Base-by-base conservation (phyloP, 2,329 filamentous ascomycete species). In the Didymellaceae sp. region DNA sequence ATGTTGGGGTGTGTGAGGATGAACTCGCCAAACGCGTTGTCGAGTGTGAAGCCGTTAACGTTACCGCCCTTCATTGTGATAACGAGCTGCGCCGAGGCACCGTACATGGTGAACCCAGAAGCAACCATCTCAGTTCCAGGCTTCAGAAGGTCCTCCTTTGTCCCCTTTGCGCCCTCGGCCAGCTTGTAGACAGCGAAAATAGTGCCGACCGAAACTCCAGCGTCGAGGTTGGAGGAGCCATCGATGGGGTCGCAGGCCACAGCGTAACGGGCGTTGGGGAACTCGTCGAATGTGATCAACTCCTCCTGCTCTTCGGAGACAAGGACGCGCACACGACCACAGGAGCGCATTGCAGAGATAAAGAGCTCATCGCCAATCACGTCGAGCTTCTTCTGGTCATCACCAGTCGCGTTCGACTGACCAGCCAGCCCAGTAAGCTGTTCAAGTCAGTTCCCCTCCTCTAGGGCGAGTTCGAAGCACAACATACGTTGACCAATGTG, bases 31-130 rank as follows among this genome's bases (percentile, higher is more conserved):
- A 99, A 86, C 14, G 91, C 90, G 74, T 90, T 95, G 79, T 99
- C 94, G 67, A 99, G 86, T 20, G 94, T 99, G 82, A 99, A 99
- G 67, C 94, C 94, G 77, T 97, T 97, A 76, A 99, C 94, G 55
- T 78, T 84, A 58, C 92, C 90, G 61, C 87, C 90, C 77, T 88
- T 90, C 91, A 97, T 97, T 63, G 94, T 99, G 71, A 99, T 89
- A 67, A 99, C 94, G 35, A 99, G 83, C 79, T 97, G 93, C 4
- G 94, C 87, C 3, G 92, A 97, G 63, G 94, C 94, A 70, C 94
- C 94, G 78, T 99, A 99, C 94, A 99, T 99, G 76, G 94, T 99
- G 83, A 99, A 99, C n/a, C 94, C 94, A 17, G 90, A 87, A 26
- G 94, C 93, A 16, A 97, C 84, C 61, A 97, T 85, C 76, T 97